Evolutionary conservation across 345 rosid species (phyloP), one percentile per base, ranked within the genome.

Genomic region (Arabis hirsuta): DNA sequence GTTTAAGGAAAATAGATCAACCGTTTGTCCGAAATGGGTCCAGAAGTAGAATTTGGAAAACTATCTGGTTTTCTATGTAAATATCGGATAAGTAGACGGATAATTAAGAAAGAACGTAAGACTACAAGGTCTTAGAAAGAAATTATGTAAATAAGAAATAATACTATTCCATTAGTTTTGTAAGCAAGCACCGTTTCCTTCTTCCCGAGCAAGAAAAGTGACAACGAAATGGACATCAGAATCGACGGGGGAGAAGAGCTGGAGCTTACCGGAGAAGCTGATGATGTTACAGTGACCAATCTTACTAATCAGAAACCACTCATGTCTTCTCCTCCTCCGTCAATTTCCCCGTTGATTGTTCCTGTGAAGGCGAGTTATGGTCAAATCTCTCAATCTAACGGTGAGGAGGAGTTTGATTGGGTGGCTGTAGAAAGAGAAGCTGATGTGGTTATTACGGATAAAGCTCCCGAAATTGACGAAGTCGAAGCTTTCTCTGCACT

Each of bases 401-500:
- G 24, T 12, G 76, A 50, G 41, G 70, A 46, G 41, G 96, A 90
- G 9, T 85, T 69, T 71, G 95, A 86, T 12, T 86, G 91, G 94
- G 94, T 93, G 34, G 65, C 78, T 45, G 80, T 84, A 44, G 88
- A 77, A 56, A 83, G 75, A 71, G 63, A 78, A 55, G 80, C 66
- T 24, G 86, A 66, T 74, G 88, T 50, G 68, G 87, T 50, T 47
- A 45, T 78, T 67, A 70, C 55, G 3, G 73, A 84, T 3, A 73
- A 85, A 72, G 86, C 81, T 77, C 98, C 97, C 57, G 87, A 92
- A 14, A 7, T 71, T 13, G 91, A 84, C 3, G 98, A 94, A 83
- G 93, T 94, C 55, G 82, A 87, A 4, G 97, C 95, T 56, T 83
- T 91, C 71, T 86, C 96, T 74, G 90, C 97, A 13, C 80, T 94